Base-by-base conservation (phyloP, 2,329 filamentous ascomycete species). In the Trichoderma sp. region DNA sequence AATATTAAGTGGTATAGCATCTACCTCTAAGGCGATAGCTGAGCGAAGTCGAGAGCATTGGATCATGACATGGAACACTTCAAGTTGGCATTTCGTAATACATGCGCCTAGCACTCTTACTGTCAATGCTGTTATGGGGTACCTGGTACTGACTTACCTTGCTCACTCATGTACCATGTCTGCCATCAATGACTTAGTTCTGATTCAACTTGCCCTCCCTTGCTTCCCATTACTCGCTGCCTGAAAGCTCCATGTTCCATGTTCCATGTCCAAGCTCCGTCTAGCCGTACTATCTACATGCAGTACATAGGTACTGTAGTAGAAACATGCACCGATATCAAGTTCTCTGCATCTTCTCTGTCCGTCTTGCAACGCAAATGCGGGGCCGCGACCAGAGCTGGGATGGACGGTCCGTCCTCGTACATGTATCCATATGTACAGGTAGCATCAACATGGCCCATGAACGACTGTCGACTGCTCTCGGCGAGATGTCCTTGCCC, bases 351-450 rank as follows among this genome's bases (percentile, higher is more conserved):
- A 23, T 58, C 64, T 34, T 63, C 43, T 55, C 32, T 55, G 57
- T 70, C 47, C 68, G 57, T 65, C 47, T 34, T 65, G 68, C 68
- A 65, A 65, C 68, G 59, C 58, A 71, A 23, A 70, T 68, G 70
- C 61, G 70, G 70, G 70, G 65, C 62, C 53, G 17, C 64, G 36
- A 23, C 34, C 34, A 23, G 58, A 64, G 36, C 65, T 71, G 43
- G 58, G 59, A 47, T 64, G 70, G 65, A 69, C 63, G 70, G 66
- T 34, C 53, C 26, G 53, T 57, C 8, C 57, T 59, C 32, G 57
- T 59, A 34, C 57, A 20, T 34, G 57, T 30, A 58, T 28, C 15
- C 32, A 23, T 30, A 36, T 20, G 57, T n/a, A 30, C 57, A 58
- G 32, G 57, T 69, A 43, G 43, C 70, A 70, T 70, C 39, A 68